Conservation (phyloP, 2,329 filamentous ascomycete genomes). For the Furcasterigmium sp. region DNA sequence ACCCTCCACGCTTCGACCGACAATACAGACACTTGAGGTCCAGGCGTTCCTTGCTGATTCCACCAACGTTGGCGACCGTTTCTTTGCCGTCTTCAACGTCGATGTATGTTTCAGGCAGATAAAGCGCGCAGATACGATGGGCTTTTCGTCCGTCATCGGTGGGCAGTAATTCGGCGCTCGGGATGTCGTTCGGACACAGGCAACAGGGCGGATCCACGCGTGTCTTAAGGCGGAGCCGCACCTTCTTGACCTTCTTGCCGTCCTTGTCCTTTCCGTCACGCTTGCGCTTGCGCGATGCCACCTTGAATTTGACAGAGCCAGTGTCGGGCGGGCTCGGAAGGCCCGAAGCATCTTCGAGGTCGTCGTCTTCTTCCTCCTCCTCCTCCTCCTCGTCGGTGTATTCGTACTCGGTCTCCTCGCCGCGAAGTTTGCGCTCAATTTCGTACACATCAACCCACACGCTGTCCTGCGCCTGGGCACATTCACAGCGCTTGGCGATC, state of each 20-base stretch:
- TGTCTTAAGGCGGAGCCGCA: constrained; percentile 67
- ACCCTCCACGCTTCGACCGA: constrained; percentile 88
- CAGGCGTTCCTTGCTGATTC: constrained; percentile 79
- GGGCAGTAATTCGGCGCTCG: constrained; percentile 73
- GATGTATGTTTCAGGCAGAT: constrained; percentile 88
- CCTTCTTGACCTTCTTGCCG: constrained; percentile 67
- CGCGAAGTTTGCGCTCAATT: constrained; percentile 88
- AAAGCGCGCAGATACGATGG: constrained; percentile 83
- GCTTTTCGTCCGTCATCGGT: constrained; percentile 86
- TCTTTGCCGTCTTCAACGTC: constrained; percentile 67
- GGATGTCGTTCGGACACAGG: constrained; percentile 86
- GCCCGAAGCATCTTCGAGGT: constrained; percentile 57
- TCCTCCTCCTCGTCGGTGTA: constrained; percentile 66
- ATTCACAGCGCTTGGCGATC: constrained; percentile 95
- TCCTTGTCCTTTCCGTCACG: constrained; percentile 34
- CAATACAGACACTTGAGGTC: constrained; percentile 95
- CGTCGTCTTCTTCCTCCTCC: constrained; percentile 60
- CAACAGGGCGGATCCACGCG: constrained; percentile 77
- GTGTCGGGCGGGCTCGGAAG: constrained; percentile 67
- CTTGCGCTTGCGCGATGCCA: constrained; percentile 58
- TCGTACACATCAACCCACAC: constrained; percentile 98
- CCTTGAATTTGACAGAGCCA: constrained; percentile 27
- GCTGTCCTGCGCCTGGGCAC: constrained; percentile 89
- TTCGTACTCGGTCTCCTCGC: constrained; percentile 81
- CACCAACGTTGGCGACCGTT: constrained; percentile 70